Evolutionary conservation across 1,284 basidiomycete genomes (phyloP), one percentile per base, ranked within the genome.

Genomic region (Chalciporus sp.): DNA sequence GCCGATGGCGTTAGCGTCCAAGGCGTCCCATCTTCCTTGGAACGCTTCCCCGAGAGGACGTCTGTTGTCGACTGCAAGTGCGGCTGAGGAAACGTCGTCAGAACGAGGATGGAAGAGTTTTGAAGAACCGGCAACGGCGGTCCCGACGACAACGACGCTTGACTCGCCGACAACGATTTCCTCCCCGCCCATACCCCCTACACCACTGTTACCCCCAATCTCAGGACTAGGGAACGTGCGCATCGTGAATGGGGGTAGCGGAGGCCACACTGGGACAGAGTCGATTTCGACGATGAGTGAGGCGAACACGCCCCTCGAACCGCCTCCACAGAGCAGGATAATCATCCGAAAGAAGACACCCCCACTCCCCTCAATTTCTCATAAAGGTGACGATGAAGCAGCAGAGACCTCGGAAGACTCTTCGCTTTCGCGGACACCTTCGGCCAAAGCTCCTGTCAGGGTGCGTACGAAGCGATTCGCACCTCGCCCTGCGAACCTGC

Each of bases 1-100:
- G 4, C 86, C 88, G 1, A 86, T 89, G 84, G 85, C 86, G n/a
- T 75, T 83, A 39, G 72, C 71, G 14, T 81, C 76, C 57, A 74
- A 77, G 49, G 64, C 61, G 43, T 63, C 55, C 16, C 65, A 35
- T 19, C 49, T 56, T 12, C 59, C 58, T 47, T 61, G 64, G 62
- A 67, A 63, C 14, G 23, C 53, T 26, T 39, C 53, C 48, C 50
- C 53, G 48, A 48, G 43, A 1, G 48, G 49, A 6, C 59, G 61
- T 20, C 52, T 57, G 1, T 50, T 60, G 27, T 59, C 62, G 12
- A 60, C 48, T 20, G n/a, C 55, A 33, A 61, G 31, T 28, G 39
- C 49, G 4, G 55, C 61, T 1, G 61, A 63, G n/a, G 59, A 60
- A 1, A 40, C 59, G 11, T 50, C 56, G 3, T 59, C 62, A 7